Percentiles rank a stretch among this genome's conserved stretches.
These are phyloP conservation scores for Nemania sp. DNA, from an alignment of 2,329 filamentous ascomycete genomes.

Conservation along the genomic window DNA sequence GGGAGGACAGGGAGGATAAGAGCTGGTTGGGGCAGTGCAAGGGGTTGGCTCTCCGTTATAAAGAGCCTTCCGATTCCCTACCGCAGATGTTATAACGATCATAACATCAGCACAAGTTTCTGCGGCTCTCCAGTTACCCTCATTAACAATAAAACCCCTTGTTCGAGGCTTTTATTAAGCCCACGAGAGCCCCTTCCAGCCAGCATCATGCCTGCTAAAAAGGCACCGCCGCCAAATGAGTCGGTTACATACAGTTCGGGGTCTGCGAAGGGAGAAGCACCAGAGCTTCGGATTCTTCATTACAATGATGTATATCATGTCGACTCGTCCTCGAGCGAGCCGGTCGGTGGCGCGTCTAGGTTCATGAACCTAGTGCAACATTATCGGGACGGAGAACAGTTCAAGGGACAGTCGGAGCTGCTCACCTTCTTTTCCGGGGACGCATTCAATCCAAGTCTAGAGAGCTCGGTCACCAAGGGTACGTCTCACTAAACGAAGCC, in stretches of 20 bases:
- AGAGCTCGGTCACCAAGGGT: conserved; percentile 91
- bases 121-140: neutral
- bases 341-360: conserved; percentile 82
- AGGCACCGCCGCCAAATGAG: conserved; percentile 49
- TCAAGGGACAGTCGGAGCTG: conserved; percentile 71
- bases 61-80: neutral
- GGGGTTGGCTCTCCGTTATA: neutral
- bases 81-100: neutral
- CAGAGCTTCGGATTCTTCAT: conserved; percentile 85
- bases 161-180: neutral
- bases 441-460: conserved; percentile 90
- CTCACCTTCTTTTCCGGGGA: conserved; percentile 91
- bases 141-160: neutral
- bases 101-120: neutral
- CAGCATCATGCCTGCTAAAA: conserved; percentile 47
- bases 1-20: conserved; percentile 10
- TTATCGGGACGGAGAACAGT: conserved; percentile 74
- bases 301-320: conserved; percentile 97
- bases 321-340: conserved; percentile 79
- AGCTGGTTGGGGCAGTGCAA: conserved; percentile 12
- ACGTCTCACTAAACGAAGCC: conserved; percentile 37
- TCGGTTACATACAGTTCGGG: conserved; percentile 51
- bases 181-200: neutral
- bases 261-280: conserved; percentile 55
- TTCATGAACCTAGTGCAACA: conserved; percentile 84